Conservation (phyloP, 148 eudicot genomes). For the Fagopyrum tataricum region DNA sequence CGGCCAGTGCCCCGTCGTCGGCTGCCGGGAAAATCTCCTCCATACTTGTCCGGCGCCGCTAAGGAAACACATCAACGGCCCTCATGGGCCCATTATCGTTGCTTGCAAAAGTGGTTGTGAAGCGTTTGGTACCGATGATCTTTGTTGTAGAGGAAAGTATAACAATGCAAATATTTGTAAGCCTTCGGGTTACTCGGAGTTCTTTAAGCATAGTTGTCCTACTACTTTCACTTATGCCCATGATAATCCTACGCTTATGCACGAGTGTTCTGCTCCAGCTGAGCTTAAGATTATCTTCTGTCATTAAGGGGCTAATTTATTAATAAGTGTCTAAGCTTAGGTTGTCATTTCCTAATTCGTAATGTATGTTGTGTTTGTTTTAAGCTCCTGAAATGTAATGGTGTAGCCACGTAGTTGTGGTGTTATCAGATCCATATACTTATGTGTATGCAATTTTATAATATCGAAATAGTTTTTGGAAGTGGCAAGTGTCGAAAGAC, state of each 20-base stretch:
- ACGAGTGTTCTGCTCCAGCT: constrained; percentile 79
- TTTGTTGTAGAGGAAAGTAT: constrained; percentile 56
- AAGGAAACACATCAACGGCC: constrained; percentile 28
- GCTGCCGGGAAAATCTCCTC: constrained; percentile 48
- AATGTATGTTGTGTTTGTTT: not conserved
- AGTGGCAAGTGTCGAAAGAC: no score
- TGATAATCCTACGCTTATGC: constrained; percentile 80
- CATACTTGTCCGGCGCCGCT: constrained; percentile 43
- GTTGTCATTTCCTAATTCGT: not conserved
- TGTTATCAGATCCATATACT: not conserved
- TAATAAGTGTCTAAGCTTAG: not conserved
- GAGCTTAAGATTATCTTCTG: constrained; percentile 98
- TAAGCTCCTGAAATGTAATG: not conserved
- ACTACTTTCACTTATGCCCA: constrained; percentile 77
- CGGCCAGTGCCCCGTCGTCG: constrained; percentile 86
- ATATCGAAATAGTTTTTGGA: no score
- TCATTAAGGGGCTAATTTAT: constrained; percentile 27
- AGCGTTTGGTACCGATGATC: constrained; percentile 60
- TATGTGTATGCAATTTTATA: no score
- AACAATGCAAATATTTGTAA: constrained; percentile 50
- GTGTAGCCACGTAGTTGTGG: not conserved
- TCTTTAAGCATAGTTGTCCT: constrained; percentile 75
- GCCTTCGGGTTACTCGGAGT: constrained; percentile 42
- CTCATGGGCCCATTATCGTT: constrained; percentile 37
- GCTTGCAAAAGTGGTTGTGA: constrained; percentile 88